Conservation (phyloP, 176 grass and related monocot species). For the Ananas comosus region DNA sequence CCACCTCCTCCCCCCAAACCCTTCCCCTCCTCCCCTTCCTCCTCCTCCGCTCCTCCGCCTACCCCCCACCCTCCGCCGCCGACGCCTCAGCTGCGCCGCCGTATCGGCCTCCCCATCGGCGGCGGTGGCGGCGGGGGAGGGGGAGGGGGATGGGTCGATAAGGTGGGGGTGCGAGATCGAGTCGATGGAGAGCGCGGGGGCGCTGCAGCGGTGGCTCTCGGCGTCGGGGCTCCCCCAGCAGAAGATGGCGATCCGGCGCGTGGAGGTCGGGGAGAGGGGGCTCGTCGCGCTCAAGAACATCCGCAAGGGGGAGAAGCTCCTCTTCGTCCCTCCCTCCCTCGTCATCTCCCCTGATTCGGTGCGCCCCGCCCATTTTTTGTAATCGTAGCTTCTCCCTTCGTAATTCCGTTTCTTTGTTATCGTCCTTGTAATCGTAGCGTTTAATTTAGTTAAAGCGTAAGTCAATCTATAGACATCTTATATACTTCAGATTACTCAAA, state of each 20-base stretch:
- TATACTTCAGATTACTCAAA: too few species aligned
- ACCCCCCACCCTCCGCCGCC: not conserved
- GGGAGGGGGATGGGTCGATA: slow-evolving; percentile 17
- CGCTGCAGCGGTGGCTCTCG: slow-evolving; percentile 73
- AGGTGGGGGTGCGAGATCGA: slow-evolving; percentile 94
- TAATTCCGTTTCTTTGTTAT: not conserved
- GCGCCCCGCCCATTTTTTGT: not conserved
- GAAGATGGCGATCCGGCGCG: slow-evolving; percentile 56
- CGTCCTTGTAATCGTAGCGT: too few species aligned
- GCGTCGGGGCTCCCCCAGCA: slow-evolving; percentile 66
- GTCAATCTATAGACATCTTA: too few species aligned
- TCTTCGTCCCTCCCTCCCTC: slow-evolving; percentile 91
- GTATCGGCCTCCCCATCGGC: slow-evolving; percentile 27
- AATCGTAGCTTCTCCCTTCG: not conserved
- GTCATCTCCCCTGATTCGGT: slow-evolving; percentile 80
- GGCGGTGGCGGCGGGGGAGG: slow-evolving; percentile 19
- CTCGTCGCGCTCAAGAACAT: slow-evolving; percentile 87
- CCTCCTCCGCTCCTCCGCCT: not conserved
- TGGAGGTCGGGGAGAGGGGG: slow-evolving; percentile 81
- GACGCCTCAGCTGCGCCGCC: slow-evolving; percentile 11
- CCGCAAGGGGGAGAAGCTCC: slow-evolving; percentile 90
- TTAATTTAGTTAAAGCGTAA: too few species aligned
- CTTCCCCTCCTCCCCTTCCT: not conserved
- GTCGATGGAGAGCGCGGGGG: slow-evolving; percentile 70
- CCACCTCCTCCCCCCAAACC: not conserved